A percentile compares a stretch with the other conserved stretches of the same genome.
Conservation (phyloP, 2,329 filamentous ascomycete genomes). For the Colletotrichum eremochloae region DNA sequence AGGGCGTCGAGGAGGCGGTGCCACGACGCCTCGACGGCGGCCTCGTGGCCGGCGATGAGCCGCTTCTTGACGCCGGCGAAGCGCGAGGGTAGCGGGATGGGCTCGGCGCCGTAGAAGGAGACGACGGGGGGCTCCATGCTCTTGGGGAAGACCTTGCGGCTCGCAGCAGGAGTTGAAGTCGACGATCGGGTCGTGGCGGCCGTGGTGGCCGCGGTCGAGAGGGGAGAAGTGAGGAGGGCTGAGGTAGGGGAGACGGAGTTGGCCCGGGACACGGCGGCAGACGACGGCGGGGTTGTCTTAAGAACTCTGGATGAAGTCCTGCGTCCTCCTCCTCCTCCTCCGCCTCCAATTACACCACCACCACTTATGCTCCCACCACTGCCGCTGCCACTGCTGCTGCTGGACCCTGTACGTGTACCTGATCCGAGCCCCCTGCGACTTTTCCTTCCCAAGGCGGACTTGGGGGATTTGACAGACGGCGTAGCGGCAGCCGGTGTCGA, state of each 20-base stretch:
- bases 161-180: constrained; percentile 23
- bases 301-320: constrained; percentile 39
- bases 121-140: constrained; percentile 57
- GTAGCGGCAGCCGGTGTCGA: constrained; percentile 26
- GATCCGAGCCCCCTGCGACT: constrained; percentile 33
- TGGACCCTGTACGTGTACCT: constrained; percentile 20
- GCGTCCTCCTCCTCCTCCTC: constrained; percentile 11
- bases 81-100: constrained; percentile 54
- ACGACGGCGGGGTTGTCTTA: constrained; percentile 42
- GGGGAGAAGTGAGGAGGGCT: constrained; percentile 17
- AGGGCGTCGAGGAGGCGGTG: constrained; percentile 54
- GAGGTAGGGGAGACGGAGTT: constrained; percentile 37
- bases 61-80: constrained; percentile 57
- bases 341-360: neutral
- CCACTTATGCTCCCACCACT: neutral
- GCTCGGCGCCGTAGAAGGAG: constrained; percentile 69
- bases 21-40: constrained; percentile 56
- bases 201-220: constrained; percentile 20
- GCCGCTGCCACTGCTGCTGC: constrained; percentile 10
- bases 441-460: constrained; percentile 38
- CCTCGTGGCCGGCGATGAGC: constrained; percentile 55
- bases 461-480: constrained; percentile 24
- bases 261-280: constrained; percentile 32
- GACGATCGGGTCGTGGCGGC: constrained; percentile 34
- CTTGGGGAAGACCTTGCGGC: constrained; percentile 40